A percentile compares a stretch with the other conserved stretches of the same genome.
phyloP scores from a whole-genome alignment of 140 eudicot genomes.

The Stevia rebaudiana region DNA sequence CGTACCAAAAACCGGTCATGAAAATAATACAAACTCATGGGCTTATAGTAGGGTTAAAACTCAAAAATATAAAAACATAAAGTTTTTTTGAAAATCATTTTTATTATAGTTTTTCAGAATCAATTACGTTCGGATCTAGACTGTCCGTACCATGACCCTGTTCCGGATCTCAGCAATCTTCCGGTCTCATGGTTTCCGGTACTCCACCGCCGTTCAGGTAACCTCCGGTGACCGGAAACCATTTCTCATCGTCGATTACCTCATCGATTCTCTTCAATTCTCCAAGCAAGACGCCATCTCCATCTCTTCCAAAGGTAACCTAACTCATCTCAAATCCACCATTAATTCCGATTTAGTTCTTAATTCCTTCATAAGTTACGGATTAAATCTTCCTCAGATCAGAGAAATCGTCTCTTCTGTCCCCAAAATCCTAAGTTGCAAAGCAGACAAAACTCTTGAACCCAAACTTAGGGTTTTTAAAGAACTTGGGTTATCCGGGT shows the following conservation, averaged over 20 bases:
- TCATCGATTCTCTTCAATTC: constrained; percentile 29
- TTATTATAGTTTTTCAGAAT: too few species aligned
- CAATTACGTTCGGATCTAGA: too few species aligned
- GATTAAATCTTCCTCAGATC: constrained; percentile 30
- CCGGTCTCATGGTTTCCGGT: constrained; percentile 15
- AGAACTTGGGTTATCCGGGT: constrained; percentile 28
- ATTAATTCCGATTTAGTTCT: constrained; percentile 28
- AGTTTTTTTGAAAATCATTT: too few species aligned
- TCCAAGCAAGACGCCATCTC: constrained; percentile 31
- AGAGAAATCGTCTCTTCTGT: constrained; percentile 18
- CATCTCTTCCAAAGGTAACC: constrained; percentile 32
- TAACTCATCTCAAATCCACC: constrained; percentile 31
- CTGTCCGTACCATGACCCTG: background rate
- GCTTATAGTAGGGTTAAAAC: too few species aligned
- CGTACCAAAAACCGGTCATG: too few species aligned
- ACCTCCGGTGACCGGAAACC: background rate
- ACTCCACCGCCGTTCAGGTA: constrained; percentile 5
- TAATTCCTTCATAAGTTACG: constrained; percentile 11
- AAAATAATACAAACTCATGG: too few species aligned
- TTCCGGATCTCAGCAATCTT: constrained; percentile 12
- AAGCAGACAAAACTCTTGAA: constrained; percentile 33
- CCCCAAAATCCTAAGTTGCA: constrained; percentile 20
- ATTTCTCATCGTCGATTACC: constrained; percentile 25
- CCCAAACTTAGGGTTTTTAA: constrained; percentile 35
- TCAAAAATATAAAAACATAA: too few species aligned